Evolutionary conservation across 768 basidiomycete genomes (phyloP).

Genomic region (Lanmaoa pseudosensibilis): DNA sequence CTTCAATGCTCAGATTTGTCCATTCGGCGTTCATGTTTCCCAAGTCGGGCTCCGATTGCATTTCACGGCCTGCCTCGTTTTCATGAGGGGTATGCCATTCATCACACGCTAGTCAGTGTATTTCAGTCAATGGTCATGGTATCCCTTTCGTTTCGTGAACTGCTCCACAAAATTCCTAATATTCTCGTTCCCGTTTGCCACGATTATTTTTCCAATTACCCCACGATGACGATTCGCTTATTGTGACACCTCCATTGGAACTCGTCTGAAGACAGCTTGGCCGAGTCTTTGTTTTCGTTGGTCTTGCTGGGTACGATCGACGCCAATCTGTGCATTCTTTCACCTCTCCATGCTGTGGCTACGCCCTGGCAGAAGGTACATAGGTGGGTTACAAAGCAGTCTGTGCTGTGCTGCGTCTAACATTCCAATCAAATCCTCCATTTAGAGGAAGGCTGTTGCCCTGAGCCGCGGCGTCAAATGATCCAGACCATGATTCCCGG

Average conservation of each 20-base stretch:
- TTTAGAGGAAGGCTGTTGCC: slow-evolving; percentile 34
- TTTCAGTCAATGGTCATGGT: slow-evolving; percentile 8
- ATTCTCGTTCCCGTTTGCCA: slow-evolving; percentile 8
- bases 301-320: slow-evolving; percentile 4
- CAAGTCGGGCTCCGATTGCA: slow-evolving; percentile 14
- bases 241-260: background rate
- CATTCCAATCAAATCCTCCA: slow-evolving; percentile 32
- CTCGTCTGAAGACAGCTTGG: slow-evolving; percentile 4
- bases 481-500: slow-evolving; percentile 36
- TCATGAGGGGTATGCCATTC: slow-evolving; percentile 6
- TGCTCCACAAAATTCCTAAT: slow-evolving; percentile 20
- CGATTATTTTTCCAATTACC: slow-evolving; percentile 14
- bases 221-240: slow-evolving; percentile 22
- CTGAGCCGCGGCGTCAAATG: slow-evolving; percentile 32
- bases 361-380: slow-evolving; percentile 8
- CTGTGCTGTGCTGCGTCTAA: slow-evolving; percentile 30
- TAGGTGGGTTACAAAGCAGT: slow-evolving; percentile 16
- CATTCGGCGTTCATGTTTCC: slow-evolving; percentile 17
- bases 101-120: slow-evolving; percentile 15
- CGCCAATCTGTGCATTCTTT: slow-evolving; percentile 9
- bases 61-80: slow-evolving; percentile 23
- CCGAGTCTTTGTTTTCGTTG: slow-evolving; percentile 2
- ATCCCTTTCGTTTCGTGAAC: slow-evolving; percentile 8
- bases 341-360: slow-evolving; percentile 23
- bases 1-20: slow-evolving; percentile 6